Percentiles rank a stretch among this genome's conserved stretches.
Conservation (phyloP, 352 stramenopile genomes). For the Globisporangium radiosum region DNA sequence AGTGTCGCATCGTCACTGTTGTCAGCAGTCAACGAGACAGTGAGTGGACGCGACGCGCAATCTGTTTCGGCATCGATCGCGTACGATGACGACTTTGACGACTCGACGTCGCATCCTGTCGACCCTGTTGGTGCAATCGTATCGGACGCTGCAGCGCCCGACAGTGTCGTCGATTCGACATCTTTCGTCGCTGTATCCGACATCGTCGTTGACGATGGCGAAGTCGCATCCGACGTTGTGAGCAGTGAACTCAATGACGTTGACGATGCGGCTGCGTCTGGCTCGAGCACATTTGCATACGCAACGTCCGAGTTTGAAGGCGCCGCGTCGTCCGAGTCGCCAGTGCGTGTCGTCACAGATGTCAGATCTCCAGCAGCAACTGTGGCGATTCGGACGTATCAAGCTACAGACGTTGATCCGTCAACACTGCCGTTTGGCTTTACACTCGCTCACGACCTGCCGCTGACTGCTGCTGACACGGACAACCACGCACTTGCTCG, state of each 20-base stretch:
- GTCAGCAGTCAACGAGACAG: too few species aligned
- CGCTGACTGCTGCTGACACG: not conserved
- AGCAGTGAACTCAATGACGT: not conserved
- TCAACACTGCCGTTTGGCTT: too few species aligned
- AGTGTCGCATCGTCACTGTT: not conserved
- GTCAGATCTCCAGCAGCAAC: not conserved
- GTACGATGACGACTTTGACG: conserved; percentile 41
- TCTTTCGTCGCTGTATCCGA: not conserved
- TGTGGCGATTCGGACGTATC: too few species aligned
- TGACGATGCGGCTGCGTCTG: not conserved
- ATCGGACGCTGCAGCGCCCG: too few species aligned
- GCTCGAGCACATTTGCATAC: not conserved
- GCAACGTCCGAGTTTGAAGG: not conserved
- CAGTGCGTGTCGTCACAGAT: too few species aligned
- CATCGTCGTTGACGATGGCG: conserved; percentile 1
- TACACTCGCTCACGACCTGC: not conserved
- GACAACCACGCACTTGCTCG: conserved; percentile 9
- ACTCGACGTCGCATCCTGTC: conserved; percentile 10
- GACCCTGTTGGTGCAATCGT: too few species aligned
- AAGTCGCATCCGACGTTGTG: not conserved
- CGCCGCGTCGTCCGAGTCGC: too few species aligned
- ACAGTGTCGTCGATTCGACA: not conserved
- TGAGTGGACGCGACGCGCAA: not conserved
- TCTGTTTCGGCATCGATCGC: not conserved
- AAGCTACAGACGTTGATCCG: too few species aligned